Base-by-base conservation (phyloP, 2,329 filamentous ascomycete species). In the Ceratocystis destructans region DNA sequence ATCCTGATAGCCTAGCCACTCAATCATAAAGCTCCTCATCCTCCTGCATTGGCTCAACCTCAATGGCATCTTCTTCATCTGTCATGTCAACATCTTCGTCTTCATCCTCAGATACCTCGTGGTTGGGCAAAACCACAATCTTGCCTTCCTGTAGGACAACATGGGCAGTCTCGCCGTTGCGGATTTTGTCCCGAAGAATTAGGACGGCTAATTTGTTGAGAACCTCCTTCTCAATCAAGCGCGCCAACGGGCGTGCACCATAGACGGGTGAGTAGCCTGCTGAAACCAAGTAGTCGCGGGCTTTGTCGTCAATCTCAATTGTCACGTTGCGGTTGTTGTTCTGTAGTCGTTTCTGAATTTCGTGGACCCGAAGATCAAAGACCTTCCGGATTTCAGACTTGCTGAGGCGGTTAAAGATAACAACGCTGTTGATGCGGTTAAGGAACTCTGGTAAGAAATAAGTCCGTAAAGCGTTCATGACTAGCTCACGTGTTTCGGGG, bases 401-500 rank as follows among this genome's bases (percentile, higher is more conserved):
- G 2, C 89, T 93, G 66, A 99, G 87, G 61, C 94, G 89, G 81
- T 99, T 99, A 84, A 99, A 99, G 78, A 99, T 96, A 77, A 99
- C 92, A 65, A 87, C 90, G 69, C 88, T 94, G 77, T 85, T 93
- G 80, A 99, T 97, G 74, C 94, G 90, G 82, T 99, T 99, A 70
- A 99, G 85, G 82, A 99, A 99, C 73, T 99, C 94, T 41, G 94
- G 94, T 1, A 99, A 81, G 85, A 99, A 99, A 80, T 96, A 97
- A 80, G 90, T 90, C 73, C 93, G 88, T 46, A 99, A 83, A 3
- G 92, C 85, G 64, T 85, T 87, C 87, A 94, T 95, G 73, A 99
- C 93, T 69, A 97, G 80, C 74, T 96, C 92, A 69, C 84, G 83
- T 0, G 92, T 96, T 1, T 88, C 86, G 0, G 86, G 81, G 71